phyloP scores from a whole-genome alignment of 1,284 basidiomycete genomes.

The Neonothopanus nambi region DNA sequence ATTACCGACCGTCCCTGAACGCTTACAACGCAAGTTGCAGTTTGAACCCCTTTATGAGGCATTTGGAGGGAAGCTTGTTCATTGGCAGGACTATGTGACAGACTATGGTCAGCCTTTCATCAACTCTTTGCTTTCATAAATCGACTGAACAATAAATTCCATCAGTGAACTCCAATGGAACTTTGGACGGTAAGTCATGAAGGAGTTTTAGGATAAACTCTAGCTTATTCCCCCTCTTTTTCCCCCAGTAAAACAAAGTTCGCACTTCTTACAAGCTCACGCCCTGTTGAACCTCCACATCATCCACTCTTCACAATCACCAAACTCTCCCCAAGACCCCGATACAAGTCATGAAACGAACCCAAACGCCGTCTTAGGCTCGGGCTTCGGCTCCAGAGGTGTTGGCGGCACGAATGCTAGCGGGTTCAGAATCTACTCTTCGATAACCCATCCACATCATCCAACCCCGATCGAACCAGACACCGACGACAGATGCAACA shows the following conservation, averaged over 20 bases:
- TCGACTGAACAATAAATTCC: background rate
- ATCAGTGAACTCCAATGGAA: conserved; percentile 46
- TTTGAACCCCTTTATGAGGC: conserved; percentile 76
- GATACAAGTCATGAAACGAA: background rate
- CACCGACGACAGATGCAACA: conserved; percentile 1
- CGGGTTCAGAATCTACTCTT: conserved; percentile 68
- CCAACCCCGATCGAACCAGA: conserved; percentile 21
- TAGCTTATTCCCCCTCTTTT: background rate
- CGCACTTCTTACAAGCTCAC: conserved; percentile 77
- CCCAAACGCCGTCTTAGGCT: too few relatives aligned
- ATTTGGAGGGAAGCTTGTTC: conserved; percentile 80
- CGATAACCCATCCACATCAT: conserved; percentile 40
- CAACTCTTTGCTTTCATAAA: conserved; percentile 10
- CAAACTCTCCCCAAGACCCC: background rate
- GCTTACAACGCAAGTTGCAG: conserved; percentile 49
- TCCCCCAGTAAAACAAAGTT: conserved; percentile 63
- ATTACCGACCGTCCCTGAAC: conserved; percentile 61
- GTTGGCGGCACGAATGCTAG: conserved; percentile 23
- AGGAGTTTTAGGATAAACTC: too few relatives aligned
- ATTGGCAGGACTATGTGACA: conserved; percentile 76
- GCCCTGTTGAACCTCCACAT: conserved; percentile 72
- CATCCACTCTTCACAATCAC: conserved; percentile 67
- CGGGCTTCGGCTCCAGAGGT: background rate
- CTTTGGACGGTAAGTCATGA: conserved; percentile 32
- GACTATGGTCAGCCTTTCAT: conserved; percentile 58